Evolutionary conservation across 768 basidiomycete species (phyloP).

Genomic region (Boletus rubescentipes): DNA sequence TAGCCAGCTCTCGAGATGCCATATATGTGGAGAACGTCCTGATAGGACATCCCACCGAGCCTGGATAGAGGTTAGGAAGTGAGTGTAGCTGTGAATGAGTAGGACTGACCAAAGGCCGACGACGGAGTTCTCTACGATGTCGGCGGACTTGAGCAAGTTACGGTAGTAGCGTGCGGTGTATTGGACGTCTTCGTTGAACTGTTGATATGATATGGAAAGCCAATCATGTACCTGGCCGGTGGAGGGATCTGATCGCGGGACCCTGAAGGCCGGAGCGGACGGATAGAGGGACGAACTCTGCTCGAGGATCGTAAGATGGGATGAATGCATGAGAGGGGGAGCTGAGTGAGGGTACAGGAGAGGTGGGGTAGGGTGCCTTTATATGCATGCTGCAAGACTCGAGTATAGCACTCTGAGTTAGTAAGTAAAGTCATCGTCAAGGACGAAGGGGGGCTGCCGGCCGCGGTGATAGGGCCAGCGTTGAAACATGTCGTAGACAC

Average conservation of each 20-base stretch:
- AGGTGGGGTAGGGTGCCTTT: slow-evolving; percentile 16
- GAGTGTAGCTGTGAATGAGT: neutral
- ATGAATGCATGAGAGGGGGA: slow-evolving; percentile 28
- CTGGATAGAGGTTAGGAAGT: slow-evolving; percentile 36
- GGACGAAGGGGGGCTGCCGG: slow-evolving; percentile 32
- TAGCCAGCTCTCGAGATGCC: slow-evolving; percentile 74
- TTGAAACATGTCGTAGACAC: neutral
- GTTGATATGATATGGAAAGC: slow-evolving; percentile 59
- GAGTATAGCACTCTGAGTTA: slow-evolving; percentile 25
- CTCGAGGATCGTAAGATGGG: slow-evolving; percentile 67
- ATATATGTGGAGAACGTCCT: slow-evolving; percentile 72
- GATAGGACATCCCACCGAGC: slow-evolving; percentile 71
- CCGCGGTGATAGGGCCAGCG: slow-evolving; percentile 29
- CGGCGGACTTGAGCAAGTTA: slow-evolving; percentile 42
- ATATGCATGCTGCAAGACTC: slow-evolving; percentile 30
- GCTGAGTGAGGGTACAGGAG: slow-evolving; percentile 3
- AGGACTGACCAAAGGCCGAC: slow-evolving; percentile 69
- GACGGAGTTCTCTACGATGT: slow-evolving; percentile 55
- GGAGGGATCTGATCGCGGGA: slow-evolving; percentile 48
- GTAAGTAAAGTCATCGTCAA: slow-evolving; percentile 28
- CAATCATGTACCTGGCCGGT: slow-evolving; percentile 49
- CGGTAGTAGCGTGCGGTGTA: slow-evolving; percentile 65
- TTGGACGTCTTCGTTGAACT: slow-evolving; percentile 68
- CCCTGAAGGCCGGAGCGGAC: slow-evolving; percentile 55
- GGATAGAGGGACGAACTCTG: slow-evolving; percentile 50